Percentiles rank a stretch among this genome's conserved stretches.
Conservation (phyloP, 768 basidiomycete species). For the Termitomyces eurrhizus region DNA sequence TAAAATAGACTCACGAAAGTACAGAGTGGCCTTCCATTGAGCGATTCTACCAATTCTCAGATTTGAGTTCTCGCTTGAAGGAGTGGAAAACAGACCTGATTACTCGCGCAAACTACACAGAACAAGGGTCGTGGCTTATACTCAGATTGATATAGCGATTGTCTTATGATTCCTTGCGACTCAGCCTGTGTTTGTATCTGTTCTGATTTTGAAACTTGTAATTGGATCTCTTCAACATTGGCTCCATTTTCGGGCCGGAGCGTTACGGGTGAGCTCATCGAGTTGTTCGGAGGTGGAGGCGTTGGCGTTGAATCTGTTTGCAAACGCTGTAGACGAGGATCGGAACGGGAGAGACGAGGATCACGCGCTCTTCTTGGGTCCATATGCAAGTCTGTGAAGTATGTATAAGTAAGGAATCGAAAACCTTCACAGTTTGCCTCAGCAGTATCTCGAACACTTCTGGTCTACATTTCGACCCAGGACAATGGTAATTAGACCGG, state of each 20-base stretch:
- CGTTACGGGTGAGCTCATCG: constrained; percentile 11
- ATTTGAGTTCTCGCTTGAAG: constrained; percentile 9
- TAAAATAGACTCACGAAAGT: constrained; percentile 58
- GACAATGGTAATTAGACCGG: constrained; percentile 32
- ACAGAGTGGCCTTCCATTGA: constrained; percentile 98
- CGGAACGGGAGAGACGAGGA: constrained; percentile 69
- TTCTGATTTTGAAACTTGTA: constrained; percentile 4
- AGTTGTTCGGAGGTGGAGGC: constrained; percentile 20
- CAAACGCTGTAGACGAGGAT: constrained; percentile 57
- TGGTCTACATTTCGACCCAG: constrained; percentile 75
- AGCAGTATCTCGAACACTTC: constrained; percentile 92
- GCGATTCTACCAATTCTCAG: constrained; percentile 61
- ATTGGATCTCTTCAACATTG: constrained; percentile 10
- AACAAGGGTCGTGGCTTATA: constrained; percentile 80
- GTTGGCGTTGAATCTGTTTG: constrained; percentile 38
- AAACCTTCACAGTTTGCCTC: constrained; percentile 36
- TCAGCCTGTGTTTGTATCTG: constrained; percentile 4
- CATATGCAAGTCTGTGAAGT: constrained; percentile 36
- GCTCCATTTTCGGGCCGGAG: constrained; percentile 23
- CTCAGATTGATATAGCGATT: constrained; percentile 9
- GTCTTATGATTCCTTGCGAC: background rate
- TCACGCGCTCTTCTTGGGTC: constrained; percentile 81
- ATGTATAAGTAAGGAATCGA: constrained; percentile 1
- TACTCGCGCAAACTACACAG: constrained; percentile 99
- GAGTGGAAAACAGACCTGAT: constrained; percentile 62